Evolutionary conservation across 2,329 filamentous ascomycete genomes (phyloP).

Genomic region (Coniochaeta sp.): DNA sequence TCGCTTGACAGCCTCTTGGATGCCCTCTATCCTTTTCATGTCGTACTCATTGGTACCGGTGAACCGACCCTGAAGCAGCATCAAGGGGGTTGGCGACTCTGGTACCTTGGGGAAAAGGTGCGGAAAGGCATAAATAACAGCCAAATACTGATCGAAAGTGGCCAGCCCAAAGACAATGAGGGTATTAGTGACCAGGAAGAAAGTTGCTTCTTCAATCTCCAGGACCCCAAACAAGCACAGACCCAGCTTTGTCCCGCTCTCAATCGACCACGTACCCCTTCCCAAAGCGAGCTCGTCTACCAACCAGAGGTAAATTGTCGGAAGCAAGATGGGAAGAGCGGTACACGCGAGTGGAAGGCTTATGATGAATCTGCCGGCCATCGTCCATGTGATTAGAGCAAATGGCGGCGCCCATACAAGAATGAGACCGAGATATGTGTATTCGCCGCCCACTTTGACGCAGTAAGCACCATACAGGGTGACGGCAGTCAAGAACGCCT

Average conservation of each 20-base stretch:
- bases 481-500: constrained; percentile 35
- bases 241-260: constrained; percentile 58
- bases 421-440: constrained; percentile 64
- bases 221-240: constrained; percentile 55
- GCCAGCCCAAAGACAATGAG: constrained; percentile 63
- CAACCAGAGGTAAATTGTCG: constrained; percentile 65
- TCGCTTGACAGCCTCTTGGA: constrained; percentile 50
- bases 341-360: constrained; percentile 51
- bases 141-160: constrained; percentile 62
- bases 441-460: constrained; percentile 35
- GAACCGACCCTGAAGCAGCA: constrained; percentile 45
- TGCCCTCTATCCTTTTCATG: constrained; percentile 45
- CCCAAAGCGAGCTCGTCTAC: constrained; percentile 63
- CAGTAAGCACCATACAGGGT: constrained; percentile 33
- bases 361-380: constrained; percentile 58
- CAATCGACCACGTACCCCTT: constrained; percentile 66
- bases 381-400: constrained; percentile 53
- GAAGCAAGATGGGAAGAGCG: constrained; percentile 49
- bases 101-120: constrained; percentile 44
- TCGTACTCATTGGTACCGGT: constrained; percentile 43
- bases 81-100: constrained; percentile 36
- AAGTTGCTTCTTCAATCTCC: constrained; percentile 67
- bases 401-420: constrained; percentile 63
- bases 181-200: constrained; percentile 64
- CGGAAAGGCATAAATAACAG: constrained; percentile 58